A percentile compares a stretch with the other conserved stretches of the same genome.
Evolutionary conservation across 306 rosid species (phyloP).

Genomic region (Cyclanthera cordifolia): DNA sequence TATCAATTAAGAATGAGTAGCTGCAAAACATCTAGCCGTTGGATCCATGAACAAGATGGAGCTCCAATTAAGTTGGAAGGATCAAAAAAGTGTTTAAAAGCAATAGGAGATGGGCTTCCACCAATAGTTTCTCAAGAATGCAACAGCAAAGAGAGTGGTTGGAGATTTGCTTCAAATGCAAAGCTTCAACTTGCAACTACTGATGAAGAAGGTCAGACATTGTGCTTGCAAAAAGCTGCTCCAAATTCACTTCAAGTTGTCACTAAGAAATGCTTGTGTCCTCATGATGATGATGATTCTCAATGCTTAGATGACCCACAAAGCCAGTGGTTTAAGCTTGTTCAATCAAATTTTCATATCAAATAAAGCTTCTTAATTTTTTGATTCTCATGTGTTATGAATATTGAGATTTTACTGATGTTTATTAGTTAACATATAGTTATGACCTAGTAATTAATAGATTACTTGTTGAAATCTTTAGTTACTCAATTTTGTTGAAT

Average conservation of each 20-base stretch:
- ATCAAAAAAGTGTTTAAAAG: neutral
- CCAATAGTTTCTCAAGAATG: conserved; percentile 19
- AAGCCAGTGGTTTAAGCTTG: neutral
- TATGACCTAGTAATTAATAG: too few relatives aligned
- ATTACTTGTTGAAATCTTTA: too few relatives aligned
- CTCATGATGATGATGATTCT: neutral
- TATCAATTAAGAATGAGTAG: neutral
- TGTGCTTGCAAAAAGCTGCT: conserved; percentile 19
- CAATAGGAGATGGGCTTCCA: neutral
- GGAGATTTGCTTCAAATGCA: conserved; percentile 21
- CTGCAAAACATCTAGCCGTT: neutral
- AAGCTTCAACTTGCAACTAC: conserved; percentile 28
- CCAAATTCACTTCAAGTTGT: neutral
- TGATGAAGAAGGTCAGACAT: neutral
- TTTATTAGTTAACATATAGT: too few relatives aligned
- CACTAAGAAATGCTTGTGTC: neutral
- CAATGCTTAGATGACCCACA: neutral
- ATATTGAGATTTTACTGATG: too few relatives aligned
- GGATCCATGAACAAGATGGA: neutral
- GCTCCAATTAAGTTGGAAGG: neutral
- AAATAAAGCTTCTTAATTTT: too few relatives aligned
- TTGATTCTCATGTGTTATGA: too few relatives aligned
- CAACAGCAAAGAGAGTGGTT: conserved; percentile 20
- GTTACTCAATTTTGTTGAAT: too few relatives aligned
- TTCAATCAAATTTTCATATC: conserved; percentile 21